Percentiles rank a stretch among this genome's conserved stretches.
phyloP scores from a whole-genome alignment of 306 rosid species.

The Quercus wislizeni region DNA sequence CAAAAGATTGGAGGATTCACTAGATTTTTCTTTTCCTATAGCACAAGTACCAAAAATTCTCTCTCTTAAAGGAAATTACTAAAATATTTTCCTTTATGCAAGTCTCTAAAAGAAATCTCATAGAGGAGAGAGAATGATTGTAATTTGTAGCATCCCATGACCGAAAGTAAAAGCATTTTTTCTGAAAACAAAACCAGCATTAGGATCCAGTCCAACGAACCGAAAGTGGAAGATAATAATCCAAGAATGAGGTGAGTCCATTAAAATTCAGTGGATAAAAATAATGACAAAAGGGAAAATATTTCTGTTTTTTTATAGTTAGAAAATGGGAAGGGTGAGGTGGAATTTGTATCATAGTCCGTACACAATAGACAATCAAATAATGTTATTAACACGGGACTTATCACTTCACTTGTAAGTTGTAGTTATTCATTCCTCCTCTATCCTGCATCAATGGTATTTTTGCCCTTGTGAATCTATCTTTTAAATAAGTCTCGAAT shows the following conservation, averaged over 20 bases:
- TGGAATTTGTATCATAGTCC: too few relatives aligned
- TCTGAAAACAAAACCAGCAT: constrained; percentile 4
- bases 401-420: too few relatives aligned
- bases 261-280: neutral
- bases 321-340: too few relatives aligned
- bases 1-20: constrained; percentile 13
- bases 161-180: constrained; percentile 14
- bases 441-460: neutral
- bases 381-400: too few relatives aligned
- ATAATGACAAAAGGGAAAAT: neutral
- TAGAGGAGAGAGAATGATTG: neutral
- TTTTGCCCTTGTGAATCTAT: neutral
- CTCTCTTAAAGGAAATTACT: neutral
- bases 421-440: neutral
- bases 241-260: neutral
- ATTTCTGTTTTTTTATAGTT: too few relatives aligned
- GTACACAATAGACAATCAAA: too few relatives aligned
- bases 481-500: neutral
- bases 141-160: neutral
- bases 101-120: neutral
- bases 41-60: constrained; percentile 15
- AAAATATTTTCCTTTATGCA: neutral
- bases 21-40: constrained; percentile 5
- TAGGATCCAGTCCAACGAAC: constrained; percentile 23
- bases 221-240: constrained; percentile 11